phyloP scores from a whole-genome alignment of 2,329 filamentous ascomycete species.

The Aspergillus niger region DNA sequence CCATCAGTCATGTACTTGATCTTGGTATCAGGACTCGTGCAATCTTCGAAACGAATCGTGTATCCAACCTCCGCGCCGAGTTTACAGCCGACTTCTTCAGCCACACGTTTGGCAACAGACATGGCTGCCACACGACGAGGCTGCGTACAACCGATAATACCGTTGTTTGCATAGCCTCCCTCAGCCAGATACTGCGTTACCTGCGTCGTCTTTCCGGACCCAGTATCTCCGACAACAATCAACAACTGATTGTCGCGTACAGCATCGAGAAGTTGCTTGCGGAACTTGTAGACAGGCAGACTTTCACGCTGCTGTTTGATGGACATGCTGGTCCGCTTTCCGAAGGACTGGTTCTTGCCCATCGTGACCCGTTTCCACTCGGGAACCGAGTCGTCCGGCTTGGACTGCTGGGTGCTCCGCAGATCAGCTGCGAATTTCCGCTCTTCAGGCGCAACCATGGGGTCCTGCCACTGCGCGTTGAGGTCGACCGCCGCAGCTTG shows the following conservation, averaged over 20 bases:
- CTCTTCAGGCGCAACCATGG: slow-evolving; percentile 84
- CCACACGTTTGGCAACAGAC: slow-evolving; percentile 95
- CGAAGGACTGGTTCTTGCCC: slow-evolving; percentile 76
- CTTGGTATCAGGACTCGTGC: slow-evolving; percentile 79
- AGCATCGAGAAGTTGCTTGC: slow-evolving; percentile 82
- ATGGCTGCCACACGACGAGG: slow-evolving; percentile 96
- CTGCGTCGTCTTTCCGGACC: slow-evolving; percentile 96
- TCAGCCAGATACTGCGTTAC: slow-evolving; percentile 94
- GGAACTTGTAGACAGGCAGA: slow-evolving; percentile 85
- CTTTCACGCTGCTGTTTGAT: slow-evolving; percentile 94
- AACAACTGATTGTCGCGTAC: slow-evolving; percentile 85
- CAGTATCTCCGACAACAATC: slow-evolving; percentile 96
- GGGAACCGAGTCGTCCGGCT: slow-evolving; percentile 68
- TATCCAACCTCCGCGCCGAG: slow-evolving; percentile 94
- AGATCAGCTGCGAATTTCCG: slow-evolving; percentile 88
- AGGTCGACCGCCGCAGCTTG: slow-evolving; percentile 78
- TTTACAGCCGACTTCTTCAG: slow-evolving; percentile 90
- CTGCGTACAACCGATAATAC: slow-evolving; percentile 94
- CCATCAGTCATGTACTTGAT: slow-evolving; percentile 99
- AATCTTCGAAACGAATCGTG: slow-evolving; percentile 96
- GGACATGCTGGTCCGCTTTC: slow-evolving; percentile 83
- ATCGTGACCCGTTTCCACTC: slow-evolving; percentile 90
- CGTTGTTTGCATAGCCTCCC: slow-evolving; percentile 81
- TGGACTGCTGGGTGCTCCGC: slow-evolving; percentile 64
- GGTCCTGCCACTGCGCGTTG: slow-evolving; percentile 91